Evolutionary conservation across 108 stramenopile genomes (phyloP), one percentile per base, ranked within the genome.

Genomic region (Cyclotella sp.): DNA sequence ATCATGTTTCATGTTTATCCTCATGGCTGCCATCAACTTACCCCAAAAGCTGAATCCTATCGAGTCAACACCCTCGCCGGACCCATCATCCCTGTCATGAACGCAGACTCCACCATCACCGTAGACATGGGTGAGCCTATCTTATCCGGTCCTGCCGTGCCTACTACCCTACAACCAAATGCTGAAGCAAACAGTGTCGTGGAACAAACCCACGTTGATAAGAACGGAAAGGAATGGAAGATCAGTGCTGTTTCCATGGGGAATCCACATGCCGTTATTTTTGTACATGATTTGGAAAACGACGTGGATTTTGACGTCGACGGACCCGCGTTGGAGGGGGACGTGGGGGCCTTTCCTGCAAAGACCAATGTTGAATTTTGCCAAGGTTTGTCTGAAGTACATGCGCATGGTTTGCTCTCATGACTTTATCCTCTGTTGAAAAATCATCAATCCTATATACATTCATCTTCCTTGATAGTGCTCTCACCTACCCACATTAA

Each of bases 311-410:
- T 99, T 65, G 90, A 85, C 49, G 76, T 45, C 1, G 90, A 96
- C 58, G 97, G 97, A 41, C 96, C 97, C 16, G 94, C 93, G 14
- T 85, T 98, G 71, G 98, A 99, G 79, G 65, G 83, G 10, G 89
- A 97, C 73, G 68, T 83, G 7, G 69, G 63, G 10, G 87, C 85
- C 14, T 98, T 99, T 77, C 98, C 98, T 9, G 94, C 96, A 41
- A 91, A 90, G 71, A 94, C 93, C 68, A 99, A 99, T 84, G 96
- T 97, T 9, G 98, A 99, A 76, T 99, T 99, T 82, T 97, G 98
- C 10, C 95, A 97, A 82, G 67, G 67, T 68, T 39, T n/a, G 67
- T 24, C 7, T 34, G 27, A 26, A 44, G 15, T 52, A 4, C 57
- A 8, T 51, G 19, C 18, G n/a, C n/a, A n/a, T n/a, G n/a, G n/a